Evolutionary conservation across 768 basidiomycete species (phyloP).

Genomic region (Gautieria morchelliformis): DNA sequence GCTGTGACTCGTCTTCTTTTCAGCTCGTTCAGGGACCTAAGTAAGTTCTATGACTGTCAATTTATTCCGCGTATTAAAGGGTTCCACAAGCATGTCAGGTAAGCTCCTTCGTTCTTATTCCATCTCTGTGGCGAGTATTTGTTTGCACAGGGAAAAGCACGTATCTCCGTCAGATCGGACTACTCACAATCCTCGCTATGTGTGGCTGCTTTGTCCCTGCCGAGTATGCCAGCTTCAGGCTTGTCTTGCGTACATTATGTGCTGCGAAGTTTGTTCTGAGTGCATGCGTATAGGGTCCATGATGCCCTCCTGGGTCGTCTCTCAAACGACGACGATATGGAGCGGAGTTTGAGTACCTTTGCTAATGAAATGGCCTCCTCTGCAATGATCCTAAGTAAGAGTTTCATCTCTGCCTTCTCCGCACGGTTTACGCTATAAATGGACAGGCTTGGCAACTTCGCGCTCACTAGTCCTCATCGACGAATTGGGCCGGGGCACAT

Average conservation of each 20-base stretch:
- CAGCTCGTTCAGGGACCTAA: conserved; percentile 91
- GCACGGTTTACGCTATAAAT: neutral
- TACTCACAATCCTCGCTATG: conserved; percentile 81
- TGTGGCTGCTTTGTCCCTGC: conserved; percentile 89
- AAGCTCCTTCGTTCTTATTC: neutral
- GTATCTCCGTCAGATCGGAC: conserved; percentile 78
- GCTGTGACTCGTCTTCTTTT: conserved; percentile 74
- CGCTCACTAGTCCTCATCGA: conserved; percentile 79
- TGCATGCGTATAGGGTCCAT: conserved; percentile 44
- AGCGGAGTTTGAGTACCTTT: conserved; percentile 87
- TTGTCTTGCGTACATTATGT: conserved; percentile 6
- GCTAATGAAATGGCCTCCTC: conserved; percentile 89
- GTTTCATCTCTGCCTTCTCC: neutral
- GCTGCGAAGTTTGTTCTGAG: neutral
- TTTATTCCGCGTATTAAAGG: neutral
- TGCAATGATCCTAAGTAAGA: conserved; percentile 77
- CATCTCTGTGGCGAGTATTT: neutral
- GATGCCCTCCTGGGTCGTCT: conserved; percentile 79
- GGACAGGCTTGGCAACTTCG: conserved; percentile 55
- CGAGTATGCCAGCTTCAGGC: conserved; percentile 87
- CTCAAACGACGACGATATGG: conserved; percentile 90
- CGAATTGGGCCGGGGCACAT: conserved; percentile 89
- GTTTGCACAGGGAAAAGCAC: conserved; percentile 72
- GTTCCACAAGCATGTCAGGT: conserved; percentile 49
- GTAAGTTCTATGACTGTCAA: conserved; percentile 31